A percentile compares a stretch with the other conserved stretches of the same genome.
phyloP scores from a whole-genome alignment of 305 asterid genomes.

The Solanum hybrid region DNA sequence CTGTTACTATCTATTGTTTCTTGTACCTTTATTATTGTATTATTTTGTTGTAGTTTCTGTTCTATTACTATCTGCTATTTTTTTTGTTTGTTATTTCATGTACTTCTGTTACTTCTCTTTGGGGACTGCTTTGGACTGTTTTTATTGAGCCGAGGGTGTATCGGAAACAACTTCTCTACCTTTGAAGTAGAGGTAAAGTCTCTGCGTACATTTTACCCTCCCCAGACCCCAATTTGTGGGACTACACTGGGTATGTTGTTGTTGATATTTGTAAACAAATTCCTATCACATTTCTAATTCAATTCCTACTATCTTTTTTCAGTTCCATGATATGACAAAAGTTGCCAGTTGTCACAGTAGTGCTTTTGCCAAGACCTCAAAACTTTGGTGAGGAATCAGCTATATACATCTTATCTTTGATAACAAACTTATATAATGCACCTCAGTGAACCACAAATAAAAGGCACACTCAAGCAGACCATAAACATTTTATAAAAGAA shows the following conservation, averaged over 20 bases:
- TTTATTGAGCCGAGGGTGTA: not conserved
- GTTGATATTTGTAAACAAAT: not conserved
- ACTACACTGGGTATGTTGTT: not conserved
- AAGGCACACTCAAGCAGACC: not conserved
- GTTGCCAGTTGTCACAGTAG: not conserved
- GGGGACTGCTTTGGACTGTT: not conserved
- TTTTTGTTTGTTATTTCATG: not conserved
- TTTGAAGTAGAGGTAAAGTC: not conserved
- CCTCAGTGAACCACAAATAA: not conserved
- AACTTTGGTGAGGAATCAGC: not conserved
- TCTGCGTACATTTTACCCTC: not conserved
- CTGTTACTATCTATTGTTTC: not conserved
- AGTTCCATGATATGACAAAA: not conserved
- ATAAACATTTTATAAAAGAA: not conserved
- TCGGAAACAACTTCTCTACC: not conserved
- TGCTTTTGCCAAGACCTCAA: not conserved
- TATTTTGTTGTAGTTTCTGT: not conserved
- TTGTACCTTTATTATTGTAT: not conserved
- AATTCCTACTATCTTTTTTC: not conserved
- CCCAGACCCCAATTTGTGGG: not conserved
- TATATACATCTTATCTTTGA: not conserved
- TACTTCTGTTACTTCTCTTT: not conserved
- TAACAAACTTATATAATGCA: not conserved
- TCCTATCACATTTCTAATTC: not conserved
- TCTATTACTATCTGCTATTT: not conserved